phyloP scores from a whole-genome alignment of 2,329 filamentous ascomycete genomes.

The Lachnellula occidentalis region DNA sequence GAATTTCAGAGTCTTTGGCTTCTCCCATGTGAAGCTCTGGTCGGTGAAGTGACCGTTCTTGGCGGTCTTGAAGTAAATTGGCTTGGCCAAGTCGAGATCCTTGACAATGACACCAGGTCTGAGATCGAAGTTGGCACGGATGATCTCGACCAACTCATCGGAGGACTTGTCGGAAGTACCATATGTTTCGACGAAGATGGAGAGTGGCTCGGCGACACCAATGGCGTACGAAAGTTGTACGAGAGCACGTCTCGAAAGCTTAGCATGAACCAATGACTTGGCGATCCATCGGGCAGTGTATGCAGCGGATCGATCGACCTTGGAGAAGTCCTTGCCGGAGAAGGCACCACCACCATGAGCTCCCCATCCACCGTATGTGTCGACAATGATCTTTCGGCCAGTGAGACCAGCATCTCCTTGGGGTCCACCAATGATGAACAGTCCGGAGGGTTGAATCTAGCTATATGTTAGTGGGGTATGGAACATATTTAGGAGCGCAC shows the following conservation, averaged over 20 bases:
- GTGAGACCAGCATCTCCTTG: conserved; percentile 99
- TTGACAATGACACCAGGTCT: conserved; percentile 97
- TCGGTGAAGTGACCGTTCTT: conserved; percentile 99
- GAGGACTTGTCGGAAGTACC: conserved; percentile 87
- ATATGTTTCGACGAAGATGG: conserved; percentile 96
- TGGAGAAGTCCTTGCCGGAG: conserved; percentile 99
- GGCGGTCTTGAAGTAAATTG: conserved; percentile 97
- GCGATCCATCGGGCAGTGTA: conserved; percentile 98
- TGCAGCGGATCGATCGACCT: conserved; percentile 97
- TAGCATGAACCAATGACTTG: conserved; percentile 89
- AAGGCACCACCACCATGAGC: conserved; percentile 99
- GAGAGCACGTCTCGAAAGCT: conserved; percentile 84
- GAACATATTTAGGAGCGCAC: conserved; percentile 30
- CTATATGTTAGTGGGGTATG: conserved; percentile 13
- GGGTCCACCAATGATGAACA: conserved; percentile 98
- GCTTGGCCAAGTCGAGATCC: conserved; percentile 89
- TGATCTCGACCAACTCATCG: conserved; percentile 91
- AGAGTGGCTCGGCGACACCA: conserved; percentile 95
- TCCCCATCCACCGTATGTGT: conserved; percentile 99
- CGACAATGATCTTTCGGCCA: conserved; percentile 96
- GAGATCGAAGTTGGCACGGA: conserved; percentile 94
- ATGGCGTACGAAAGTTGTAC: conserved; percentile 99
- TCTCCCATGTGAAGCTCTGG: conserved; percentile 97
- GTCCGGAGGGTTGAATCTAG: conserved; percentile 90
- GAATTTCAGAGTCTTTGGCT: conserved; percentile 90